Percentiles rank a stretch among this genome's conserved stretches.
Conservation (phyloP, 139 green algal species). For the Chlamydomonas sp. region DNA sequence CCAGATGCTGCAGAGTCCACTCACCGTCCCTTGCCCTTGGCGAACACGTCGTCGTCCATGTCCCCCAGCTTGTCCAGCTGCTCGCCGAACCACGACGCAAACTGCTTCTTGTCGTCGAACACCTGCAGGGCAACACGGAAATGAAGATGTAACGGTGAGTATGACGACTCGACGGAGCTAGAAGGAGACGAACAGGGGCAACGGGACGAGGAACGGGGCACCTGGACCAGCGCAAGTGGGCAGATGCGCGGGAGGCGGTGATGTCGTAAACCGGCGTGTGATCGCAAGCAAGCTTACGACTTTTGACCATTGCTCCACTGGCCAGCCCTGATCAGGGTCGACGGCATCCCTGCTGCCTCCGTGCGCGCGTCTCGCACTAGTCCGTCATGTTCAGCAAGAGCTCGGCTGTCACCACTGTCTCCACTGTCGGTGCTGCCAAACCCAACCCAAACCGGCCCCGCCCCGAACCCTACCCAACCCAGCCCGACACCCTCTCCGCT, state of each 20-base stretch:
- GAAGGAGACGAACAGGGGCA: too few species aligned
- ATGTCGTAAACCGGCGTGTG: too few species aligned
- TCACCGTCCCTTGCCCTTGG: too few species aligned
- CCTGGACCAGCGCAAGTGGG: too few species aligned
- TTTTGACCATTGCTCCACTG: too few species aligned
- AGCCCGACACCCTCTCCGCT: conserved; percentile 70
- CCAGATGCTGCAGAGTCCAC: too few species aligned
- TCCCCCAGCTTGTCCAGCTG: conserved; percentile 55
- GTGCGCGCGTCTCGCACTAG: background rate
- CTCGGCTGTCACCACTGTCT: background rate
- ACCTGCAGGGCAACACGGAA: conserved; percentile 61
- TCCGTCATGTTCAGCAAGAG: background rate
- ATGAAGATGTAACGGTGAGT: background rate
- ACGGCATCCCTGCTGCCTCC: too few species aligned
- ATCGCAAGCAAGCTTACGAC: too few species aligned
- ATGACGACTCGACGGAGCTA: background rate
- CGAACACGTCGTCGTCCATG: conserved; percentile 10
- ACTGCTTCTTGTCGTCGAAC: conserved; percentile 95
- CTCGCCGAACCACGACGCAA: conserved; percentile 91
- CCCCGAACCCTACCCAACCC: background rate
- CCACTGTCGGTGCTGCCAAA: background rate
- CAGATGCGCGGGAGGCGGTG: too few species aligned
- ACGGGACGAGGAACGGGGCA: too few species aligned
- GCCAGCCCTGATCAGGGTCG: too few species aligned
- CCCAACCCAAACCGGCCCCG: too few species aligned